Evolutionary conservation across 495 filamentous ascomycete genomes (phyloP), one percentile per base, ranked within the genome.

Genomic region (Rusavskia elegans): DNA sequence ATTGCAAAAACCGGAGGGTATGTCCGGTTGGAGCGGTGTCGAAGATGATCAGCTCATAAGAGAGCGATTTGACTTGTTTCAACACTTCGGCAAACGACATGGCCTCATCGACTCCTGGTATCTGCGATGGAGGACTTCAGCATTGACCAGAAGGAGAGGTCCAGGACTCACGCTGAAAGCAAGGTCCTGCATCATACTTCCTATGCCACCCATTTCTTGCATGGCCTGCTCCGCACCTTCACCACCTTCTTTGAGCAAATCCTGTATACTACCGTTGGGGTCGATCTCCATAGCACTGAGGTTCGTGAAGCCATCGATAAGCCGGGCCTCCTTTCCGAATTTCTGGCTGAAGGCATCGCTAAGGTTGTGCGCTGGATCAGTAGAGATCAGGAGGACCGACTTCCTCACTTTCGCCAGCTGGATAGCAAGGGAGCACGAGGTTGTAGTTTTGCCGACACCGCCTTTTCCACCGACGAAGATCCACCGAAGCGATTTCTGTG

Each of bases 251-350:
- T 86, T 83, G 51, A 99, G 70, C 16, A 99, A 69, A 66, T 99
- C 92, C 68, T 96, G 89, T 54, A 99, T 95, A 59, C 88, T 95
- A 27, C 92, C 93, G 66, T 94, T 97, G 44, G 92, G 92, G 67
- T 99, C 92, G 59, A 99, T 97, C 73, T 99, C 92, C 92, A 99
- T 99, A 20, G 92, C 92, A 60, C 88, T 94, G 51, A 99, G 73
- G 63, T 97, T 97, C 16, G 79, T 76, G 64, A 92, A 96, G 54
- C 92, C 92, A 64, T 95, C 80, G 54, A 99, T 71, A 19, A 95
- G 77, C 48, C 88, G 81, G 40, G 92, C 92, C 68, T 97, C 92
- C 76, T 99, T 99, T 67, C 92, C 92, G 64, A 99, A 99, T 68
- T 99, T 97, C 71, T 97, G 90, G 58, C 84, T 86, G 64, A 99